Evolutionary conservation across 805 yeast genomes (phyloP), one percentile per base, ranked within the genome.

Genomic region (Starmerella bombi): DNA sequence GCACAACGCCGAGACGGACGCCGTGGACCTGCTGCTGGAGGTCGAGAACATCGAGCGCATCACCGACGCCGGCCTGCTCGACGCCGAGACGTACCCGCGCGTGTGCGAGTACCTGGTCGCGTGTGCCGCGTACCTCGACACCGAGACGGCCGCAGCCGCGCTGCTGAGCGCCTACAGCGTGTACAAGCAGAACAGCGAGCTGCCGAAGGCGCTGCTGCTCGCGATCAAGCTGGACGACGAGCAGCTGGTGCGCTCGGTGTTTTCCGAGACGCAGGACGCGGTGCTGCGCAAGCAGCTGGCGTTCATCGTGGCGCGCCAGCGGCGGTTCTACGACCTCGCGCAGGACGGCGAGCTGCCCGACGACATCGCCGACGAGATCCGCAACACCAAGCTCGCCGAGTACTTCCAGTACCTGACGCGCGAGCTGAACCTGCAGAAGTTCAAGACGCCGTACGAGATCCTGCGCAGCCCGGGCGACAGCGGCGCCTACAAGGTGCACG

Each of bases 1-100:
- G 56, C 96, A 88, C 63, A 88, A 91, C 58, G 97, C 95, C 32
- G 98, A 91, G 62, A 94, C 95, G 17, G 99, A 91, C 58, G 98
- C 98, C 1, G 94, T 91, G 20, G 99, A 91, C 62, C 66, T 91
- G 50, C 69, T 91, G 48, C 67, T 85, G 44, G 98, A 91, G 62
- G 74, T 91, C 41, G 98, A 91, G 62, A 67, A 75, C 40, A 80
- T 91, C 50, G 93, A 82, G 53, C 74, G 77, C 56, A 67, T 91
- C 49, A 78, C 91, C 7, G 75, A 77, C 50, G 36, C 19, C 7
- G 43, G 36, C 18, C 83, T 72, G 58, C 93, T 86, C 39, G 97
- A 91, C 59, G 77, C 76, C 43, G 70, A 77, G 56, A 82, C 93
- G 3, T 86, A 69, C 55, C 76, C 75, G 40, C 75, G 99, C 58